Conservation (phyloP, 495 filamentous ascomycete species). For the Penicillium diatomitis region DNA sequence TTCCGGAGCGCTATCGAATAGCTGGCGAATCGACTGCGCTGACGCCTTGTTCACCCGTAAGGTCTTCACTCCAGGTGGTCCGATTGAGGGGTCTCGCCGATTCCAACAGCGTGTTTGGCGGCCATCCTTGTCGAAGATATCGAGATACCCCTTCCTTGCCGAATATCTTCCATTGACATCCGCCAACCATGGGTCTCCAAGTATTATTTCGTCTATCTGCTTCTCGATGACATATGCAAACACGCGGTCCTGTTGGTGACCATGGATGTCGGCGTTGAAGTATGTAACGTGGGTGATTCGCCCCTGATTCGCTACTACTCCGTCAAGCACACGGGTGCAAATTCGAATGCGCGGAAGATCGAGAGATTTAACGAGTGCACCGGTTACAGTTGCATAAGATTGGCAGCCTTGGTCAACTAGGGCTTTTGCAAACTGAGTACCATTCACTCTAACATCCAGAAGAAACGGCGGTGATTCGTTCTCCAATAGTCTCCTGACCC, state of each 20-base stretch:
- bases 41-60: neutral
- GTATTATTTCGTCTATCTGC: neutral
- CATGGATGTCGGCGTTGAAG: neutral
- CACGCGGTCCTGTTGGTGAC: neutral
- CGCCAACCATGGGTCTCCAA: neutral
- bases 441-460: neutral
- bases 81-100: neutral
- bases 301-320: neutral
- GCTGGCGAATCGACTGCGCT: neutral
- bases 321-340: neutral
- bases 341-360: neutral
- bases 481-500: neutral
- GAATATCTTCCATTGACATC: neutral
- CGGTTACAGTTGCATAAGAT: neutral
- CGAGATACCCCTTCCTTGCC: neutral
- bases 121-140: neutral
- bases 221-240: neutral
- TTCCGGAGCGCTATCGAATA: neutral
- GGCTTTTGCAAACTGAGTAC: slow-evolving; percentile 1
- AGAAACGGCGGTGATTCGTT: neutral
- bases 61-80: neutral
- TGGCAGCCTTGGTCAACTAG: neutral
- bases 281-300: neutral
- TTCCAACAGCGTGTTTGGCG: neutral
- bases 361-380: neutral